A percentile compares a stretch with the other conserved stretches of the same genome.
These are phyloP conservation scores for Gastrolobium villosum DNA, from an alignment of 306 rosid genomes.

Conservation along the genomic window DNA sequence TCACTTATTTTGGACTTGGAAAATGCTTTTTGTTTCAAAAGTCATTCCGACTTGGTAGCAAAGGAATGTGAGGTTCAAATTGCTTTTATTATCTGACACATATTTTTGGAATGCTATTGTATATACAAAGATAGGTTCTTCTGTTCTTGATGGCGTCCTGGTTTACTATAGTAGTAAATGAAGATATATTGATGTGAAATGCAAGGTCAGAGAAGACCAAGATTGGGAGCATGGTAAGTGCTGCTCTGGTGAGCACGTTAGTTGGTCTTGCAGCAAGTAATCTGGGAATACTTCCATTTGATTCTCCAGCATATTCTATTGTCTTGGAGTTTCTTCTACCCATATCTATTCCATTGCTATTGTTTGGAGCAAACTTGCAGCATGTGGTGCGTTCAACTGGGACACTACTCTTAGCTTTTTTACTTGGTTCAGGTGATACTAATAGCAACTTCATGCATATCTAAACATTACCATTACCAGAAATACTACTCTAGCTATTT, in stretches of 20 bases:
- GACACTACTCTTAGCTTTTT: constrained; percentile 63
- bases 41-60: not conserved
- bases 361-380: constrained; percentile 70
- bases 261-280: constrained; percentile 80
- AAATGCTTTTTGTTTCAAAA: not conserved
- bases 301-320: constrained; percentile 66
- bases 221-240: constrained; percentile 83
- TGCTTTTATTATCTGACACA: not conserved
- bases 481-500: constrained; percentile 6
- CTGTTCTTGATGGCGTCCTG: not conserved
- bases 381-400: constrained; percentile 67
- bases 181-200: constrained; percentile 25
- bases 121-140: not conserved
- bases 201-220: constrained; percentile 72
- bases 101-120: not conserved
- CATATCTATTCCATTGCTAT: constrained; percentile 64
- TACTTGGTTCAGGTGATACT: constrained; percentile 70
- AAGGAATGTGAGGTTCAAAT: not conserved
- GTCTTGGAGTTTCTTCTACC: constrained; percentile 80
- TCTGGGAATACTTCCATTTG: constrained; percentile 71
- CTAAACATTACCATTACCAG: not conserved
- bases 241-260: constrained; percentile 82
- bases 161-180: constrained; percentile 1
- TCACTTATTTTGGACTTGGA: no score
- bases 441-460: not conserved